Evolutionary conservation across 2,329 filamentous ascomycete genomes (phyloP), one percentile per base, ranked within the genome.

Genomic region (Cytospora piceae): DNA sequence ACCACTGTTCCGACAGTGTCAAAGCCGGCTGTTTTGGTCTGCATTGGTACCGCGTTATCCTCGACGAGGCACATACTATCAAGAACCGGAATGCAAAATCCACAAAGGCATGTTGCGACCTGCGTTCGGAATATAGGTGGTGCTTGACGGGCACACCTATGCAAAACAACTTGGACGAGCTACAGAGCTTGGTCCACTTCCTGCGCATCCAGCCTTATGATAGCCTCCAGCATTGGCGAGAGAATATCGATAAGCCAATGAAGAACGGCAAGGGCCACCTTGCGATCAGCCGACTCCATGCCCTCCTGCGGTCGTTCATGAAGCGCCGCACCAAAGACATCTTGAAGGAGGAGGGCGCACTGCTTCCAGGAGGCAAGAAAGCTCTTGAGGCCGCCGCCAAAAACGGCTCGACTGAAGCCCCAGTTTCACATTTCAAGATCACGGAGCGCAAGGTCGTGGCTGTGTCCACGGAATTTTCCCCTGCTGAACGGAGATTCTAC

Each of bases 301-400:
- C 90, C 64, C 88, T 96, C 68, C 81, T 99, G 4, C 90, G 91
- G 63, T 94, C 93, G 63, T 97, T 97, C 79, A 99, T 99, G 95
- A 97, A 98, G 81, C 89, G 95, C n/a, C 88, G 95, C 52, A 98
- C 94, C 11, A 99, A 99, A 78, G 93, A 97, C 27, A 92, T 99
- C n/a, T 80, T 99, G 67, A 97, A 95, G 78, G 85, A 93, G 71
- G 92, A 92, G 14, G 92, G 92, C 14, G 92, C 92, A 0, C 80
- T 96, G 22, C 91, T 91, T 67, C 89, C 91, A 31, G 91, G 91
- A 46, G 88, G 90, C 61, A 91, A 92, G 74, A 79, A 81, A 69
- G 74, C 75, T 17, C 70, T 77, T 15, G 76, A 76, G 56, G 76
- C 71, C 69, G 81, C 79, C 31, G 77, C 74, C 4, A 81, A 85